Evolutionary conservation across 345 rosid species (phyloP), one percentile per base, ranked within the genome.

Genomic region (Isatis tinctoria): DNA sequence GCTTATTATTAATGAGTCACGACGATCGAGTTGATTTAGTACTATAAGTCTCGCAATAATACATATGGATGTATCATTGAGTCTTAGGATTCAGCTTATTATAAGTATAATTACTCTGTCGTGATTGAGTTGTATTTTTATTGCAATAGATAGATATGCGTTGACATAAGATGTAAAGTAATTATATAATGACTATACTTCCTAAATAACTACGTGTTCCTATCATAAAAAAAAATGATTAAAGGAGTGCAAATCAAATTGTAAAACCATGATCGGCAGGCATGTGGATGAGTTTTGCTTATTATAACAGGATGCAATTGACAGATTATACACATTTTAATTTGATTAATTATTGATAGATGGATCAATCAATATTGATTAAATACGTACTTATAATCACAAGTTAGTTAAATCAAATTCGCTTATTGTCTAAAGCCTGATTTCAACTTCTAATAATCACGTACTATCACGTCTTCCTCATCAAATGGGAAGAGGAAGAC

Each of bases 241-340:
- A 62, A 33, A 30, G 10, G 67, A 32, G 20, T 53, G 52, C 65
- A 69, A 45, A 44, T 27, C 51, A 56, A 52, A 69, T 44, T 62
- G 74, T 45, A 53, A 44, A 35, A 61, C 75, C 70, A 62, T 54
- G 70, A 69, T 26, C 51, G 36, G 32, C 20, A 62, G 44, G 70
- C 75, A 76, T 69, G 67, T 74, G 65, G 51, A 53, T 53, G 65
- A 62, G 56, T 53, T 33, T 33, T 69, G 14, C 58, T 41, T 76
- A 66, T 17, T 74, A 37, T 74, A 71, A 17, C 43, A 44, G 18
- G 26, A 62, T 69, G 41, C 36, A 20, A 39, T 28, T 69, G 74
- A 39, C 24, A 26, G 14, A 27, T 20, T 39, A 27, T 32, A 22
- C 18, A n/a, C 8, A 8, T 10, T 12, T 35, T 17, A 14, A 43